Conservation (phyloP, 116 monocot genomes). For the Trichopus zeylanicus region DNA sequence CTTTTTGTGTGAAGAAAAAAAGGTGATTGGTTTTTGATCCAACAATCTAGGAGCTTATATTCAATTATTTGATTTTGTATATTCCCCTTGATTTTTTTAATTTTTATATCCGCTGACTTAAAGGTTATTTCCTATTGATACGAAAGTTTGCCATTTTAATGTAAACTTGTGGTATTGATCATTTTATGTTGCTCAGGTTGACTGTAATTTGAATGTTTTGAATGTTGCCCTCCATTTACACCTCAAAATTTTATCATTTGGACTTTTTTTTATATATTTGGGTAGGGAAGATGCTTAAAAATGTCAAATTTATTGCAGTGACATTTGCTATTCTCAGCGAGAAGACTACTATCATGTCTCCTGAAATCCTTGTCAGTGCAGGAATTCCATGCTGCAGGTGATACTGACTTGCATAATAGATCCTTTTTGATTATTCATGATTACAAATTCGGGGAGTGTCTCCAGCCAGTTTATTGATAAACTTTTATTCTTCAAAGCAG, state of each 20-base stretch:
- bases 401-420: background rate
- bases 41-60: no score
- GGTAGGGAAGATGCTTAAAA: background rate
- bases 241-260: no score
- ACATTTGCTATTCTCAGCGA: conserved; percentile 71
- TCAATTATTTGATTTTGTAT: no score
- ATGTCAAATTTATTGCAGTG: conserved; percentile 34
- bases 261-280: background rate
- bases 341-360: conserved; percentile 88
- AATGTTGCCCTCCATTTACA: no score
- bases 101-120: no score
- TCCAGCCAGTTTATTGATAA: background rate
- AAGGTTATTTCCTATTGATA: no score
- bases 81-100: no score
- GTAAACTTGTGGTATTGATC: no score
- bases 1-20: no score
- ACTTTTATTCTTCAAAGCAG: conserved; percentile 22
- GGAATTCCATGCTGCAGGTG: conserved; percentile 96
- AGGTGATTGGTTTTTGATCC: no score
- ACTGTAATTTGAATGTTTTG: no score
- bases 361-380: conserved; percentile 68
- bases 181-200: background rate
- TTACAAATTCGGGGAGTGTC: background rate
- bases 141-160: no score
- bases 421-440: background rate